Conservation (phyloP, 2,329 filamentous ascomycete genomes). For the Fusarium napiforme region DNA sequence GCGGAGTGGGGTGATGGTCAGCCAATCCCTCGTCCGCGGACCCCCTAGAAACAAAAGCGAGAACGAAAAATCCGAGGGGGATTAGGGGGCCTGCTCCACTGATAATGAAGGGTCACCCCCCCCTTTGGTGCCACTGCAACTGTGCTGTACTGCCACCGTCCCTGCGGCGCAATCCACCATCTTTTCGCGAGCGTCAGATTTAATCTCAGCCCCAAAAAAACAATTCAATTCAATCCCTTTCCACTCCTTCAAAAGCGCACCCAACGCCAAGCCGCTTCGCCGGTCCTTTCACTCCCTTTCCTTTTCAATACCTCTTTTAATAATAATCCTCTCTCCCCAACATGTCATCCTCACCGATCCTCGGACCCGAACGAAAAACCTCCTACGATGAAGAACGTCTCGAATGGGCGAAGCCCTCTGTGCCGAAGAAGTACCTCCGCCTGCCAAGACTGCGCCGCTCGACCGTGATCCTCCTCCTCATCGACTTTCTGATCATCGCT, state of each 20-base stretch:
- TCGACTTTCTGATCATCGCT: slow-evolving; percentile 71
- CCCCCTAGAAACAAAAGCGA: background rate
- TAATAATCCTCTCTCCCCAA: background rate
- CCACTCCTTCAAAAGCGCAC: slow-evolving; percentile 9
- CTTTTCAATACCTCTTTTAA: background rate
- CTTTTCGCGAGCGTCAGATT: slow-evolving; percentile 1
- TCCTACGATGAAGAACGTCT: slow-evolving; percentile 45
- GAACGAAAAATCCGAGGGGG: no score
- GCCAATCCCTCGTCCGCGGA: slow-evolving; percentile 7
- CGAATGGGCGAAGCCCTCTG: slow-evolving; percentile 34
- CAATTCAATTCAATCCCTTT: slow-evolving; percentile 6
- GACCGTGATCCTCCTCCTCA: slow-evolving; percentile 68
- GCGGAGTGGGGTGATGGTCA: background rate
- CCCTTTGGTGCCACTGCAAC: background rate
- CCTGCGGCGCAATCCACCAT: background rate
- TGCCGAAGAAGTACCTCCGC: slow-evolving; percentile 40
- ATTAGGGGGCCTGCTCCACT: background rate
- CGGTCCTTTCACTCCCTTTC: background rate
- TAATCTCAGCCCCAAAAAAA: background rate
- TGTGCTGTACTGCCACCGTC: background rate
- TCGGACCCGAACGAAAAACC: slow-evolving; percentile 17
- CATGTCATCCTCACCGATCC: slow-evolving; percentile 27
- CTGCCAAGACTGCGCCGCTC: slow-evolving; percentile 35
- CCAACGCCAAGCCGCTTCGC: background rate
- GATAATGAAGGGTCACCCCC: slow-evolving; percentile 20